Conservation (phyloP, 169 alveolate species). For the Condylostoma magnum region DNA sequence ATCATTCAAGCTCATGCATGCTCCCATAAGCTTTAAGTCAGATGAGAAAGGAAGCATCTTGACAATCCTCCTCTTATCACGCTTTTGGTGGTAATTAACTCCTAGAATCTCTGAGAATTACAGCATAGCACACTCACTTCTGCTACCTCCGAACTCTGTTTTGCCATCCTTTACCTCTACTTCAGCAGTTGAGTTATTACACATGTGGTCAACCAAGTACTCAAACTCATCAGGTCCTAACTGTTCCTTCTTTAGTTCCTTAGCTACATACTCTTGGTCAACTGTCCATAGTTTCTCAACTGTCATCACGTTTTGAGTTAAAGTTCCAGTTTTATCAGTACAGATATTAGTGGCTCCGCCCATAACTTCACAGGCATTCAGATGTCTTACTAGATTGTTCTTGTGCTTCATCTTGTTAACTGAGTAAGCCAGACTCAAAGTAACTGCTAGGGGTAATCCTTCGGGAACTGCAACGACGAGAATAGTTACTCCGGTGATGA, state of each 20-base stretch:
- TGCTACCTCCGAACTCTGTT: slow-evolving; percentile 34
- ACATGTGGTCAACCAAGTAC: background rate
- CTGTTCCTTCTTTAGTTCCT: slow-evolving; percentile 21
- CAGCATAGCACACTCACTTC: slow-evolving; percentile 71
- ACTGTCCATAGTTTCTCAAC: slow-evolving; percentile 63
- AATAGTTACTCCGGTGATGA: slow-evolving; percentile 82
- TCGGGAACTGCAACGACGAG: slow-evolving; percentile 98
- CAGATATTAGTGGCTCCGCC: slow-evolving; percentile 97
- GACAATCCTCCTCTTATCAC: slow-evolving; percentile 34
- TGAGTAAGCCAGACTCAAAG: slow-evolving; percentile 93
- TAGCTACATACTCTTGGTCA: slow-evolving; percentile 29
- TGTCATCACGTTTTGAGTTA: slow-evolving; percentile 95
- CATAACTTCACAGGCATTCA: slow-evolving; percentile 97
- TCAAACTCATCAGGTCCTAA: background rate
- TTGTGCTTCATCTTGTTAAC: slow-evolving; percentile 94
- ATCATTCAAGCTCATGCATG: slow-evolving; percentile 41
- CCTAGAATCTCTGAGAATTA: slow-evolving; percentile 50
- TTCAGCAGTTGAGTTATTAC: background rate
- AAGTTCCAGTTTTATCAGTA: slow-evolving; percentile 97
- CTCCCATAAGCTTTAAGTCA: slow-evolving; percentile 69
- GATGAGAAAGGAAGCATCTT: slow-evolving; percentile 57
- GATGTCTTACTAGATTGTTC: slow-evolving; percentile 90
- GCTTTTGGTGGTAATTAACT: slow-evolving; percentile 33
- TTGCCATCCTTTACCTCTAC: background rate
- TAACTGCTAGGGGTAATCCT: slow-evolving; percentile 98